phyloP scores from a whole-genome alignment of 2,329 filamentous ascomycete genomes.

The Byssothecium circinans region DNA sequence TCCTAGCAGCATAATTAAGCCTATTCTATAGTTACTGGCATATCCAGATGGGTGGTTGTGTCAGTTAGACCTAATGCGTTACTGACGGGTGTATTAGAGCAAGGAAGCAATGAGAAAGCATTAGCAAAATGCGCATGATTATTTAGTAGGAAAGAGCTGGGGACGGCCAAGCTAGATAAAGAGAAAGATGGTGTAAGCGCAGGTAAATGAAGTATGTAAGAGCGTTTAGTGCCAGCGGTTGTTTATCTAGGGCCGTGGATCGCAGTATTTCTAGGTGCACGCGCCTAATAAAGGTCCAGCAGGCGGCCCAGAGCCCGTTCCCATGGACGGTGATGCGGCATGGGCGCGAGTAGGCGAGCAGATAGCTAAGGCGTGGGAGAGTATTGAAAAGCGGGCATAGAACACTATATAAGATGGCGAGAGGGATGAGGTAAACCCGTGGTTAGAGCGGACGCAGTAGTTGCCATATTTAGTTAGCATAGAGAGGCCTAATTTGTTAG shows the following conservation, averaged over 20 bases:
- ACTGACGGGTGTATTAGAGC: not conserved
- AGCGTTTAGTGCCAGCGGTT: constrained; percentile 8
- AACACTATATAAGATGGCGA: constrained; percentile 13
- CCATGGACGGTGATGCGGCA: constrained; percentile 7
- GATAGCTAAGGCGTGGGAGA: constrained; percentile 11
- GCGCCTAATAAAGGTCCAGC: constrained; percentile 1
- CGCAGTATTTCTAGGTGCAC: constrained; percentile 14
- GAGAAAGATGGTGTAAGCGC: constrained; percentile 2
- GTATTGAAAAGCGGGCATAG: constrained; percentile 7
- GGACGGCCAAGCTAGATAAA: constrained; percentile 3
- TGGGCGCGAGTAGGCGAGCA: constrained; percentile 8
- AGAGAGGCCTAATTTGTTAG: constrained; percentile 15
- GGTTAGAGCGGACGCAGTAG: constrained; percentile 13
- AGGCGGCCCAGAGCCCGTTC: constrained; percentile 2
- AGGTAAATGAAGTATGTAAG: constrained; percentile 6
- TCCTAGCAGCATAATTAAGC: constrained; percentile 1
- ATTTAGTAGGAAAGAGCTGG: constrained; percentile 8
- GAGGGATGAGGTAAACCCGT: constrained; percentile 15
- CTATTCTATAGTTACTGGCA: constrained; percentile 6
- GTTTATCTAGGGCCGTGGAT: constrained; percentile 7
- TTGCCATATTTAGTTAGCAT: constrained; percentile 18
- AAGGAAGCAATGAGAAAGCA: not conserved
- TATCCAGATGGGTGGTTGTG: constrained; percentile 7
- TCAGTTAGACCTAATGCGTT: constrained; percentile 8
- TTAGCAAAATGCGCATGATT: constrained; percentile 5